phyloP scores from a whole-genome alignment of 1,284 basidiomycete species.

The Ceratobasidium sp. region DNA sequence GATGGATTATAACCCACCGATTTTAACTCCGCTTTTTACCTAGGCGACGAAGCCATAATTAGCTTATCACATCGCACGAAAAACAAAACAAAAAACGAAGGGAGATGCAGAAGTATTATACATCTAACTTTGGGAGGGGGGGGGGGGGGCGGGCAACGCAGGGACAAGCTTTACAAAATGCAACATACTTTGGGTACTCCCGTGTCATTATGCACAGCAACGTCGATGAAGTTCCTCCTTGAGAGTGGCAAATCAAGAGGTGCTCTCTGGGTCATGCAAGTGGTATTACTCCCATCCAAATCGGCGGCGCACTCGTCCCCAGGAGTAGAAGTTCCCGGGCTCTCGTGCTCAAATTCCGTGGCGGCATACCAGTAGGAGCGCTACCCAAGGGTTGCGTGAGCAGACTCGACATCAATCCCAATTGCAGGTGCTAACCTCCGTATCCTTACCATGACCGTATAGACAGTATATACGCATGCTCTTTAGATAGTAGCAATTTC shows the following conservation, averaged over 20 bases:
- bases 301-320: slow-evolving; percentile 23
- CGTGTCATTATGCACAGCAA: slow-evolving; percentile 73
- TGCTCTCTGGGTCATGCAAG: slow-evolving; percentile 54
- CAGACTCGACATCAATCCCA: slow-evolving; percentile 2
- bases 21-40: slow-evolving; percentile 82
- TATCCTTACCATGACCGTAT: slow-evolving; percentile 96
- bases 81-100: not conserved
- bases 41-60: slow-evolving; percentile 44
- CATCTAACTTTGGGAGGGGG: too few relatives aligned
- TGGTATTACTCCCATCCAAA: slow-evolving; percentile 71
- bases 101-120: too few relatives aligned
- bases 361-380: slow-evolving; percentile 72
- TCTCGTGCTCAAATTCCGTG: slow-evolving; percentile 32
- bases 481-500: not conserved
- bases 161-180: too few relatives aligned
- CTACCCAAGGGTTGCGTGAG: slow-evolving; percentile 50
- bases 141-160: too few relatives aligned
- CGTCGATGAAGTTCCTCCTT: slow-evolving; percentile 81
- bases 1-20: slow-evolving; percentile 55
- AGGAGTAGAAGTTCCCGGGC: not conserved
- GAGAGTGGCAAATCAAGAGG: slow-evolving; percentile 66
- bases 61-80: not conserved
- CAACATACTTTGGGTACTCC: slow-evolving; percentile 62
- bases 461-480: slow-evolving; percentile 90
- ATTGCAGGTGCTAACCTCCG: slow-evolving; percentile 70